Conservation (phyloP, 139 green algal genomes). For the Astrephomene gubernaculifera region DNA sequence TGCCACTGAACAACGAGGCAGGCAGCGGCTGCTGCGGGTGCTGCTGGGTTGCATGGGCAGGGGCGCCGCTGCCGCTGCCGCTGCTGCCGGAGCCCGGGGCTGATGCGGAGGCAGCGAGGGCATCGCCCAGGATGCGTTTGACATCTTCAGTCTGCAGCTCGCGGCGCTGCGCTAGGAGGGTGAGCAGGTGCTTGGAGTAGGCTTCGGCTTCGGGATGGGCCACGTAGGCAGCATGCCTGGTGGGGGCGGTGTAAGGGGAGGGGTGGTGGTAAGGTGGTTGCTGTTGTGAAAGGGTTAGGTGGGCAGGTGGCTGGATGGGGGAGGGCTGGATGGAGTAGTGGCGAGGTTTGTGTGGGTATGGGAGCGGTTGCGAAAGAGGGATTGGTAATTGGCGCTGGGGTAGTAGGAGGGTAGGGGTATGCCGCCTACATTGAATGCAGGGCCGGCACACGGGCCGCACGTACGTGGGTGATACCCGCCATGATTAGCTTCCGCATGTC, state of each 20-base stretch:
- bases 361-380: not conserved
- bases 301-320: no score
- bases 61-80: not conserved
- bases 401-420: no score
- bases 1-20: constrained; percentile 19
- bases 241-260: not conserved
- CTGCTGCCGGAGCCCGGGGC: not conserved
- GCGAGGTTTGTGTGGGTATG: not conserved
- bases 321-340: no score
- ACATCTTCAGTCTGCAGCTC: constrained; percentile 53
- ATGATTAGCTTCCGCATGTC: no score
- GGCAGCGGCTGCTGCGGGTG: not conserved
- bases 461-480: no score
- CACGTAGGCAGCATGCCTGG: constrained; percentile 29
- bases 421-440: no score
- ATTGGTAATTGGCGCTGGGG: no score
- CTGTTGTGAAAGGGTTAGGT: not conserved
- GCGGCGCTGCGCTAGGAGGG: constrained; percentile 49
- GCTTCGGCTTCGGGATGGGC: constrained; percentile 22
- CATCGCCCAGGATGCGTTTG: not conserved
- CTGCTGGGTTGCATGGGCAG: not conserved
- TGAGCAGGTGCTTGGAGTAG: constrained; percentile 50
- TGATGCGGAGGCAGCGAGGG: not conserved
- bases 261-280: not conserved
- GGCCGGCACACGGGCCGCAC: no score